Evolutionary conservation across 352 stramenopile genomes (phyloP), one percentile per base, ranked within the genome.

Genomic region (Phytopythium chamaehyphon): DNA sequence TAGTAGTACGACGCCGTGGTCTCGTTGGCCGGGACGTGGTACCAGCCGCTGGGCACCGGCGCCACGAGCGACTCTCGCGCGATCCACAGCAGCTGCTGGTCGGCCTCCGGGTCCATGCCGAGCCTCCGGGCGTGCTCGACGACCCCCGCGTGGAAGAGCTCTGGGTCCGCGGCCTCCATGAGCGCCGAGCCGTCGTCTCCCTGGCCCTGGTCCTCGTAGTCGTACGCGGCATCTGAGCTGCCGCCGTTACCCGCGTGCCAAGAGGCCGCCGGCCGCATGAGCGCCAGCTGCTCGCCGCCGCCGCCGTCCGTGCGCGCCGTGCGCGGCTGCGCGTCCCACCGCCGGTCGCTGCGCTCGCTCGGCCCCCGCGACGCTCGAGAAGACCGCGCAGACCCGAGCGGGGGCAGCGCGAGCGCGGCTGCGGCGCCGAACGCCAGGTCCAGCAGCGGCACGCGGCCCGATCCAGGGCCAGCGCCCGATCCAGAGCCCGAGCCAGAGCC

Each of bases 1-100:
- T 94, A 94, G 45, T 92, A 94, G 39, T 92, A 92, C 46, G 79
- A 79, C 35, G 71, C 63, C 10, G 66, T 73, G 15, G 66, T 82
- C 57, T 86, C 71, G 3, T 57, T 76, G 5, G 79, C 76, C 39
- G 77, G 77, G 37, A 82, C 73, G 51, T 86, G 66, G 22, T 84
- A 76, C 81, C 81, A 94, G 1, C 73, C 79, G 23, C 73, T 52
- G 1, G 83, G 83, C n/a, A 94, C 47, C 16, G 69, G 64, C 12
- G 83, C 83, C 2, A 94, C 66, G 14, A 94, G 65, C 22, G 81
- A 94, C 40, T 92, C 75, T 1, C 75, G 64, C 42, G 81, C 81
- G 37, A 94, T 70, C 83, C 83, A 92, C 21, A 92, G 60, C 9
- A 86, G 70, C 11, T 90, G 75, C 16, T 47, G 40, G 31, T 92